Evolutionary conservation across 768 basidiomycete genomes (phyloP), one percentile per base, ranked within the genome.

Genomic region (Scleroderma bovista): DNA sequence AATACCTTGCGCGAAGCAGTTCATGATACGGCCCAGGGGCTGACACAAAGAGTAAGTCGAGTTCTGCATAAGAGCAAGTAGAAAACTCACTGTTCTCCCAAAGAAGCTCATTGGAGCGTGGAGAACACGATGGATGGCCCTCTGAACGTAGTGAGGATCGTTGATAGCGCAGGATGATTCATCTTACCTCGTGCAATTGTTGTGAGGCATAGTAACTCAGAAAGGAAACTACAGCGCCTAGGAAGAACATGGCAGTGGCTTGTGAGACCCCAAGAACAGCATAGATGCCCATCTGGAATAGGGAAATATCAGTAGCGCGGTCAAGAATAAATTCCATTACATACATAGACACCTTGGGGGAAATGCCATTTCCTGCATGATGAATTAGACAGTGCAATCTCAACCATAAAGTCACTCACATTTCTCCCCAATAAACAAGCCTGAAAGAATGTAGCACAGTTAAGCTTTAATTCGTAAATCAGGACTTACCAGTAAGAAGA

Each of bases 21-120:
- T 93, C 80, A 92, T 86, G 54, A 96, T 88, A 11, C 90, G 81
- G 15, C 93, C 93, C 19, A 89, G 74, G 6, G 88, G 89, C 75
- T 84, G 57, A 59, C 51, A 40, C 53, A 22, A 26, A 49, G 19
- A 48, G 50, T 50, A 50, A 54, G 47, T 17, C 47, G 33, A 29
- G 9, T 20, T 38, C 50, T 23, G 32, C 12, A 43, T 19, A 10
- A 37, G 22, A 7, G 12, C 3, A 37, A 13, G 16, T 2, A 11
- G 16, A 39, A 29, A 36, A 59, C 73, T 58, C 59, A 84, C 83
- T 6, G 87, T 89, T 2, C 84, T 92, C 61, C 94, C 93, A 61
- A 92, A 94, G 71, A 92, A 93, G 7, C 81, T 82, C 84, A 90
- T 92, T 0, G 91, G 91, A 1, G 90, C 88, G 62, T 83, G 79